Evolutionary conservation across 2,329 filamentous ascomycete genomes (phyloP).

Genomic region (Colletotrichum echinochloae): DNA sequence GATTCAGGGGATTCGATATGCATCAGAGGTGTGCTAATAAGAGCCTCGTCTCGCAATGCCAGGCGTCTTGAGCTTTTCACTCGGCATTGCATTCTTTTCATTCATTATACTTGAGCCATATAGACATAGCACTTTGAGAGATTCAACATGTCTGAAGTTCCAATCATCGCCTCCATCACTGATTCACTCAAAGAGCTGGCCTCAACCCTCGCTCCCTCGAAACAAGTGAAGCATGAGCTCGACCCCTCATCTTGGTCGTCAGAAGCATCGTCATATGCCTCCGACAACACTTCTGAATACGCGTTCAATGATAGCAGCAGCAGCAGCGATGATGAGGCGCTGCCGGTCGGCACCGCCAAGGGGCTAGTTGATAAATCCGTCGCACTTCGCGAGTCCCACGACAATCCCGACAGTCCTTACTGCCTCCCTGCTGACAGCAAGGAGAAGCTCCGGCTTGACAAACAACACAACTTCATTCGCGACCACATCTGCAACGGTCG

Average conservation of each 20-base stretch:
- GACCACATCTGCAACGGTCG: conserved; percentile 8
- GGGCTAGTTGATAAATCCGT: not conserved
- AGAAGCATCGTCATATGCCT: not conserved
- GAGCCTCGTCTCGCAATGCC: too few relatives aligned
- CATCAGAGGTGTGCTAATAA: not conserved
- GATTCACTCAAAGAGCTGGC: not conserved
- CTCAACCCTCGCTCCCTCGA: not conserved
- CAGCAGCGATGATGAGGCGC: not conserved
- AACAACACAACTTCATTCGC: conserved; percentile 5
- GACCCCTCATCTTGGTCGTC: not conserved
- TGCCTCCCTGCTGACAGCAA: conserved; percentile 5
- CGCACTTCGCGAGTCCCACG: not conserved
- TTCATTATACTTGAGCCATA: not conserved
- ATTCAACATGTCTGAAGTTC: not conserved
- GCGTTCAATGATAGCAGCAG: not conserved
- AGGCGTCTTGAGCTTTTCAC: too few relatives aligned
- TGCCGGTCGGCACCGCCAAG: not conserved
- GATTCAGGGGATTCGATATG: not conserved
- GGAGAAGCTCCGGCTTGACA: conserved; percentile 1
- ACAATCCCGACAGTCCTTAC: not conserved
- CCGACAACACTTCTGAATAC: not conserved
- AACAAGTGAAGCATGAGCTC: not conserved
- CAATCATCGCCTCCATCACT: not conserved
- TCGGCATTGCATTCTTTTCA: not conserved
- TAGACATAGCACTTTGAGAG: not conserved